phyloP scores from a whole-genome alignment of 2,329 filamentous ascomycete genomes.

The Ceratocystis cacaofunesta region DNA sequence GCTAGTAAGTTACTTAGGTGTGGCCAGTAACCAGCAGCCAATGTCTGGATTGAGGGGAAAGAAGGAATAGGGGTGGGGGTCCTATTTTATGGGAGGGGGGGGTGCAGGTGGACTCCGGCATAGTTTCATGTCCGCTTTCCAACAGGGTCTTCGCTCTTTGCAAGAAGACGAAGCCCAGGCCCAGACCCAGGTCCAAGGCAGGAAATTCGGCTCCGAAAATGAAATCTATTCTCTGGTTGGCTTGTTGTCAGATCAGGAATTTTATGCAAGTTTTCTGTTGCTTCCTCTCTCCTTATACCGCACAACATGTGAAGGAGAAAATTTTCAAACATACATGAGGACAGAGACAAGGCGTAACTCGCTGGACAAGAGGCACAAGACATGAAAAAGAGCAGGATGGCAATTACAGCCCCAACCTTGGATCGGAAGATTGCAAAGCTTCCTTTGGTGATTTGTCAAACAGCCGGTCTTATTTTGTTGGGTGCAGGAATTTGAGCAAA shows the following conservation, averaged over 20 bases:
- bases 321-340: neutral
- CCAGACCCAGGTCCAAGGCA: neutral
- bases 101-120: neutral
- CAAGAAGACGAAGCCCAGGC: no score
- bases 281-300: no score
- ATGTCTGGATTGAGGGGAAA: neutral
- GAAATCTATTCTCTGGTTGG: neutral
- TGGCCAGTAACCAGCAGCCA: neutral
- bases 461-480: no score
- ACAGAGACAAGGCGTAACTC: neutral
- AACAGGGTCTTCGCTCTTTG: neutral
- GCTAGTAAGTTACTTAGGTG: neutral
- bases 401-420: neutral
- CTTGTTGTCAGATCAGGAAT: neutral
- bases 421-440: neutral
- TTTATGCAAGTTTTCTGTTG: neutral
- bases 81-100: neutral
- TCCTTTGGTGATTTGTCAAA: no score
- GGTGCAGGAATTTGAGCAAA: neutral
- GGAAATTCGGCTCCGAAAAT: neutral
- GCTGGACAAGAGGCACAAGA: neutral
- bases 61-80: constrained; percentile 1
- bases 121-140: neutral
- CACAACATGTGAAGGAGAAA: neutral
- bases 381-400: neutral